Base-by-base conservation (phyloP, 352 stramenopile genomes). In the Globisporangium viniferum region DNA sequence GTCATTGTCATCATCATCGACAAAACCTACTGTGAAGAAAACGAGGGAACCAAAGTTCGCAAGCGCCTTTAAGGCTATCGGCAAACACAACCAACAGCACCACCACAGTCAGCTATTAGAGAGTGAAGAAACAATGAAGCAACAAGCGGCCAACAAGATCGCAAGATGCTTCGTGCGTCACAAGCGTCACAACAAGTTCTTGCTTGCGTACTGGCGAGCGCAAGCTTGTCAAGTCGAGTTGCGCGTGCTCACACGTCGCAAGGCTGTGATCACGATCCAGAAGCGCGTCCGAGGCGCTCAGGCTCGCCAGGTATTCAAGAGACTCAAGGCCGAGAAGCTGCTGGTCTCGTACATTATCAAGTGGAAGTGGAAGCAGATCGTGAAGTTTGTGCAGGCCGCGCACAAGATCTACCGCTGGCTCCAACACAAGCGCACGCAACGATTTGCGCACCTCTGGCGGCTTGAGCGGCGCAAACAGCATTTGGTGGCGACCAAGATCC, bases 381-480 rank as follows among this genome's bases (percentile, higher is more conserved):
- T 68, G 31, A 64, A 56, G 2, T 66, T 71, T 12, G 60, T 73
- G 9, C 51, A 63, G 2, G 79, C 77, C 2, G 74, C 72, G 22
- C 59, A 41, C 18, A 73, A 66, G n/a, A 80, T 90, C 27, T 51
- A 48, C 27, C 71, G 64, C 4, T 88, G 81, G 81, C 48, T 85
- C 5, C 73, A 74, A 22, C 67, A 70, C 46, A 86, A 85, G 51
- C 62, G 57, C 41, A 69, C 68, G 5, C 71, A 80, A 56, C 74
- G 58, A 6, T 51, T 82, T 0, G 74, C 68, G 27, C 78, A 64
- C 2, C 58, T 86, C 5, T 88, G 81, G 81, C 59, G 58, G 2
- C 18, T 76, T 27, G 73, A 85, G 24, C 76, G 69, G 36, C 39
- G 72, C 41, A 62, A 68, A 12, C 77, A 68, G n/a, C 10, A 59